Base-by-base conservation (phyloP, 148 eudicot species). In the Chenopodium suecicum region DNA sequence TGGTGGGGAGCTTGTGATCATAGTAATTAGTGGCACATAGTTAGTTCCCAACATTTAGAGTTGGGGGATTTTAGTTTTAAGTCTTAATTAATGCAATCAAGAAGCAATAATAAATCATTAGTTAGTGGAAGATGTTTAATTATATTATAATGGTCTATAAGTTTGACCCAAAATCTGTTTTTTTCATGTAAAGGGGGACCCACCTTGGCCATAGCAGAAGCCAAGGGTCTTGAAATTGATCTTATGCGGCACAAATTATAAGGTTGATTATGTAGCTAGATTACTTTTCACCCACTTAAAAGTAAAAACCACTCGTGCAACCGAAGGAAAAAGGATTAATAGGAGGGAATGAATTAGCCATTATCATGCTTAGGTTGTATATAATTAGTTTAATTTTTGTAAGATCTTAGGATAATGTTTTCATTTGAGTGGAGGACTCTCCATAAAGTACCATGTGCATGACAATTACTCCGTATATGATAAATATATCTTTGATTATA, bases 381-480 rank as follows among this genome's bases (percentile, higher is more conserved):
- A 44, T 32, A 7, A 29, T 79, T 52, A 54, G 29, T 34, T 56
- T 80, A 72, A 41, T 80, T 5, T 29, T n/a, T 70, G 54, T n/a
- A 80, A 52, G 65, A 67, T 86, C 84, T 74, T 83, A 70, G 86
- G 86, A 83, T 86, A 86, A 86, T 83, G 70, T 78, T 82, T 81
- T 86, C 74, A 23, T 70, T 62, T 82, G 46, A 48, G 54, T 78
- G 80, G 74, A 77, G 80, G 84, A 37, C 3, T 74, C 46, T 63
- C 37, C 67, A 14, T 9, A 50, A 60, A 71, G 69, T 34, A 74
- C 46, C 54, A 74, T 71, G 83, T 75, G 78, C 64, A 46, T 47
- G 73, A 17, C 73, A 25, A 31, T 20, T 7, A 27, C 29, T 27
- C 1, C 1, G 29, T 27, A 2, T 78, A 48, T 2, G 68, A 2